Evolutionary conservation across 1,139 yeast species (phyloP).

Genomic region (Suhomyces coccinellae): DNA sequence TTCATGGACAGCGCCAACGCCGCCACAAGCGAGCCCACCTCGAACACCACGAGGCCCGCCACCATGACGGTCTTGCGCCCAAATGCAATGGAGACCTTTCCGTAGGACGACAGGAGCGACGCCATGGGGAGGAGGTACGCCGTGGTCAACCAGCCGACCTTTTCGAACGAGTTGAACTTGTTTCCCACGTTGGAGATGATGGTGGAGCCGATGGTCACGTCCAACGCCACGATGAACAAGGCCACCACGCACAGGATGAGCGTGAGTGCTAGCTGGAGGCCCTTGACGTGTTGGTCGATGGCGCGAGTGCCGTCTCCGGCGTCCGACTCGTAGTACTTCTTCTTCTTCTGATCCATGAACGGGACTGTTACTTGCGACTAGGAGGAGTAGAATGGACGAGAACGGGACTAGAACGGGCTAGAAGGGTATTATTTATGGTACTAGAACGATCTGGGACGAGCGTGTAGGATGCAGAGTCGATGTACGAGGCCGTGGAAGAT

Average conservation of each 20-base stretch:
- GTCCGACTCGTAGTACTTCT: constrained; percentile 39
- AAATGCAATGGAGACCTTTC: constrained; percentile 58
- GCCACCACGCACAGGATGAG: constrained; percentile 47
- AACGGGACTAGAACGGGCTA: no score
- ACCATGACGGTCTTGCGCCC: constrained; percentile 59
- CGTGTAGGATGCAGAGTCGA: no score
- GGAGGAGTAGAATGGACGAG: not conserved
- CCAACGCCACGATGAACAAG: constrained; percentile 64
- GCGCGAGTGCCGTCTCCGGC: constrained; percentile 61
- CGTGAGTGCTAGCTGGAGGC: constrained; percentile 42
- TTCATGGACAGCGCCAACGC: constrained; percentile 59
- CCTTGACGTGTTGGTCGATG: constrained; percentile 49
- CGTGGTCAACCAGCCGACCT: constrained; percentile 61
- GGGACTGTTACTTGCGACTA: no score
- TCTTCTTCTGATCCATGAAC: not conserved
- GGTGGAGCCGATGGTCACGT: constrained; percentile 66
- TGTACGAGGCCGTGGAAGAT: no score
- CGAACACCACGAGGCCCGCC: constrained; percentile 54
- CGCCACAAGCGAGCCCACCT: constrained; percentile 60
- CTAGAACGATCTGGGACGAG: no score
- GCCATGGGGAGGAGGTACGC: constrained; percentile 64
- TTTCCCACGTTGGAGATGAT: constrained; percentile 55
- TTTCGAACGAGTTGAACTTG: constrained; percentile 53
- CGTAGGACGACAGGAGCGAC: constrained; percentile 59
- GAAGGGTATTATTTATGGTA: no score